These are phyloP conservation scores for Beauveria caledonica DNA, from an alignment of 2,329 filamentous ascomycete species.

Conservation along the genomic window DNA sequence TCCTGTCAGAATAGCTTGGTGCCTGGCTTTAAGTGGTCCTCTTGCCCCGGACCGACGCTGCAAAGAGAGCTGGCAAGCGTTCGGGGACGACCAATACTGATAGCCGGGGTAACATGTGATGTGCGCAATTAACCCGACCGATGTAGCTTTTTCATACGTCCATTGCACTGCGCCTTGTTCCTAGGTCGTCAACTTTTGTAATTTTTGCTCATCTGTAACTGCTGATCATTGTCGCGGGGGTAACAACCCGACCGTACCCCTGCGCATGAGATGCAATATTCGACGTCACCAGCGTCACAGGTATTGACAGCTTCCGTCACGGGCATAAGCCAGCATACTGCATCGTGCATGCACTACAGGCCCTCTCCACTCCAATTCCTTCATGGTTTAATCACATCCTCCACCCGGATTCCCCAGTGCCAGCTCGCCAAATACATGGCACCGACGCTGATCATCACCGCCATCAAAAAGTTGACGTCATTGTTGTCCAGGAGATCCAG, in stretches of 20 bases:
- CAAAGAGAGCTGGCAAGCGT: background rate
- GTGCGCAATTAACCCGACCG: background rate
- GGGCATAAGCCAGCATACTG: background rate
- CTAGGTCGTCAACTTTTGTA: background rate
- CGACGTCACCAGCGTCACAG: conserved; percentile 1
- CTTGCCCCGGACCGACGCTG: background rate
- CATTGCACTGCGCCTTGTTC: background rate
- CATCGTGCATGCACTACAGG: background rate
- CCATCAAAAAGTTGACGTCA: conserved; percentile 91
- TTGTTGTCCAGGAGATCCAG: conserved; percentile 86
- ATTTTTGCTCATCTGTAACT: background rate
- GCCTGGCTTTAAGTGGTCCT: background rate
- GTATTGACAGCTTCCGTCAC: background rate
- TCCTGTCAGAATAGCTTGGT: background rate
- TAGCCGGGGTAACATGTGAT: conserved; percentile 7
- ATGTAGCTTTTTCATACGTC: background rate
- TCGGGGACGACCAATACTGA: background rate
- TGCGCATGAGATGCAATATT: background rate
- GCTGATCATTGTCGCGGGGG: background rate
- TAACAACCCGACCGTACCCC: background rate
- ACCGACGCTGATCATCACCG: conserved; percentile 67
- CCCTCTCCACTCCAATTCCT: background rate
- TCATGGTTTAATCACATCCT: conserved; percentile 25
- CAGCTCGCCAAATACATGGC: conserved; percentile 60
- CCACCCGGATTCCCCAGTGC: conserved; percentile 50